Evolutionary conservation across 768 basidiomycete genomes (phyloP).

Genomic region (Podaxis pistillaris): DNA sequence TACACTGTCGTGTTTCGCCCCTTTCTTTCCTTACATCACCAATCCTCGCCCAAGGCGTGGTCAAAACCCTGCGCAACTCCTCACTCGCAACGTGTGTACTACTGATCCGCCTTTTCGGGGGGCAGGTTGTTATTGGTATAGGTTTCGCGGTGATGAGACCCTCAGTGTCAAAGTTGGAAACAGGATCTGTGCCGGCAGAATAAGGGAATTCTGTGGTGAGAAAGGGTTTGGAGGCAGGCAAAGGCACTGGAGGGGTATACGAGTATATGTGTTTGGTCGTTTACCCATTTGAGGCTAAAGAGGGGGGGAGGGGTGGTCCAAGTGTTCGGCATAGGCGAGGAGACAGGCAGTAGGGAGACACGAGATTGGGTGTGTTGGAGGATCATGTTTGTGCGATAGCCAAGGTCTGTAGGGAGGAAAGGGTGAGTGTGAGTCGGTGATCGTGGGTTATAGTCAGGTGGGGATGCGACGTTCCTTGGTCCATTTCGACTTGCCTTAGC

Average conservation of each 20-base stretch:
- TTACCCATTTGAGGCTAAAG: conserved; percentile 76
- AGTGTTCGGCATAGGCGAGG: conserved; percentile 81
- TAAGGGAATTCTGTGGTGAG: not conserved
- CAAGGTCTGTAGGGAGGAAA: conserved; percentile 33
- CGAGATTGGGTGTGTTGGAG: conserved; percentile 69
- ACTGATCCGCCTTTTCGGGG: conserved; percentile 75
- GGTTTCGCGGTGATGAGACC: conserved; percentile 67
- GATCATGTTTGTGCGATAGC: conserved; percentile 62
- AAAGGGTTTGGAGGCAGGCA: conserved; percentile 34
- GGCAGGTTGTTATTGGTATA: conserved; percentile 75
- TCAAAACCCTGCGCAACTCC: conserved; percentile 62
- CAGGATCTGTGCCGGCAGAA: conserved; percentile 39
- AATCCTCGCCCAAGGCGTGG: conserved; percentile 72
- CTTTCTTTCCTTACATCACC: conserved; percentile 76
- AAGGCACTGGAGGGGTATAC: conserved; percentile 60
- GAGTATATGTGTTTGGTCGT: conserved; percentile 78
- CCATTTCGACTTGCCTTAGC: conserved; percentile 33
- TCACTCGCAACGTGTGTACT: conserved; percentile 69
- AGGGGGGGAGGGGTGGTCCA: conserved; percentile 59
- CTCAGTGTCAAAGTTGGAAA: conserved; percentile 42
- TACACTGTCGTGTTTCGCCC: conserved; percentile 76
- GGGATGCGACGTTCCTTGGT: conserved; percentile 27
- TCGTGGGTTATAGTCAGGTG: not conserved
- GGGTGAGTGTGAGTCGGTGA: not conserved
- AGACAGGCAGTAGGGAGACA: conserved; percentile 73